These are phyloP conservation scores for Heliamphora exappendiculata DNA, from an alignment of 148 eudicot genomes.

Conservation along the genomic window DNA sequence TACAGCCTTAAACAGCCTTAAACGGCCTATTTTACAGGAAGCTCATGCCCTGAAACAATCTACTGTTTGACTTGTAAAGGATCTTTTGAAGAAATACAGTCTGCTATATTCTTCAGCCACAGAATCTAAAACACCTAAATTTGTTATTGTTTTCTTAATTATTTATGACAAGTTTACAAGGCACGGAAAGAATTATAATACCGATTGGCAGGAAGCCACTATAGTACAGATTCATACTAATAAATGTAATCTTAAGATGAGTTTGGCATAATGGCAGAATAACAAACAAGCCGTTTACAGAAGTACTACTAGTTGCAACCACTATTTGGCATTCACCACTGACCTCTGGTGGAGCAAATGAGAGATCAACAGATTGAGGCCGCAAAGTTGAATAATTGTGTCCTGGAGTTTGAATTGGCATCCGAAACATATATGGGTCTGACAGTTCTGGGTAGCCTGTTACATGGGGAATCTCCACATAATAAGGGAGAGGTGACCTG, in stretches of 20 bases:
- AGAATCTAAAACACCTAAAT: background rate
- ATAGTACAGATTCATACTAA: background rate
- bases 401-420: constrained; percentile 59
- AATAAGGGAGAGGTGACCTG: constrained; percentile 72
- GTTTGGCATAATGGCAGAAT: background rate
- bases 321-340: constrained; percentile 8
- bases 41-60: background rate
- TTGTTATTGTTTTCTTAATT: background rate
- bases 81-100: background rate
- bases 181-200: background rate
- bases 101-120: background rate
- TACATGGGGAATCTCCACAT: constrained; percentile 46
- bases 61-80: background rate
- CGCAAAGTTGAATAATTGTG: constrained; percentile 21
- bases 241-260: background rate
- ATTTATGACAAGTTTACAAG: constrained; percentile 3
- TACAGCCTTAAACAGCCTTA: background rate
- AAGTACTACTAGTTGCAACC: background rate
- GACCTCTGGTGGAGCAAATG: constrained; percentile 97
- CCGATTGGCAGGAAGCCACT: background rate
- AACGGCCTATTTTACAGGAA: background rate
- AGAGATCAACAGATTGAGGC: constrained; percentile 53
- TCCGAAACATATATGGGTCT: constrained; percentile 52
- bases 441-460: constrained; percentile 64
- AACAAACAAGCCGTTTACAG: background rate